Evolutionary conservation across 2,329 filamentous ascomycete genomes (phyloP).

Genomic region (Arthrobotrys sinensis): DNA sequence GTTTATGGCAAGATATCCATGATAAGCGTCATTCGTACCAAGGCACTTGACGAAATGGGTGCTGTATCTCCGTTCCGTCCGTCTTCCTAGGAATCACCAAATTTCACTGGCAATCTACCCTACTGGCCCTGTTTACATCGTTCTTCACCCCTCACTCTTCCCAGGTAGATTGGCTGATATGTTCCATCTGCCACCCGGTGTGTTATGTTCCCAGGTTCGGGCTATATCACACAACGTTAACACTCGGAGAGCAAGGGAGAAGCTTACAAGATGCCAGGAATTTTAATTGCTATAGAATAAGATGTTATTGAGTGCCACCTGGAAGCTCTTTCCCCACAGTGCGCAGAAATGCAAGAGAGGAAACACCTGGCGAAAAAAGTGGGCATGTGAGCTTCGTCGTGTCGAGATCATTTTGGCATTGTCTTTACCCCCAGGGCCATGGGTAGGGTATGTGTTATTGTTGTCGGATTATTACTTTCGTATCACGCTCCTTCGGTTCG

Average conservation of each 20-base stretch:
- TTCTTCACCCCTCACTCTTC: constrained; percentile 23
- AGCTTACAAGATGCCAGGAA: constrained; percentile 41
- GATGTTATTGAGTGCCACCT: constrained; percentile 51
- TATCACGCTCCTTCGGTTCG: constrained; percentile 51
- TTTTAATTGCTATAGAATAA: constrained; percentile 61
- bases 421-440: constrained; percentile 13
- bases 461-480: constrained; percentile 56
- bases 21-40: constrained; percentile 37
- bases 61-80: constrained; percentile 53
- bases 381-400: constrained; percentile 53
- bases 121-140: background rate
- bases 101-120: constrained; percentile 30
- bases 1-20: constrained; percentile 47
- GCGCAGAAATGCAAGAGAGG: constrained; percentile 32
- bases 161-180: constrained; percentile 50
- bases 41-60: constrained; percentile 44
- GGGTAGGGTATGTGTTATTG: constrained; percentile 38
- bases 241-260: constrained; percentile 40
- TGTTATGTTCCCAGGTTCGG: constrained; percentile 36
- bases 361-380: constrained; percentile 49
- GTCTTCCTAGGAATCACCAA: constrained; percentile 15
- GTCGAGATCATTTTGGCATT: constrained; percentile 34
- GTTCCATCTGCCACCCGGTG: constrained; percentile 33
- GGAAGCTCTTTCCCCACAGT: constrained; percentile 37
- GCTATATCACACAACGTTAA: constrained; percentile 50